Evolutionary conservation across 768 basidiomycete genomes (phyloP).

Genomic region (Amanita muscaria): DNA sequence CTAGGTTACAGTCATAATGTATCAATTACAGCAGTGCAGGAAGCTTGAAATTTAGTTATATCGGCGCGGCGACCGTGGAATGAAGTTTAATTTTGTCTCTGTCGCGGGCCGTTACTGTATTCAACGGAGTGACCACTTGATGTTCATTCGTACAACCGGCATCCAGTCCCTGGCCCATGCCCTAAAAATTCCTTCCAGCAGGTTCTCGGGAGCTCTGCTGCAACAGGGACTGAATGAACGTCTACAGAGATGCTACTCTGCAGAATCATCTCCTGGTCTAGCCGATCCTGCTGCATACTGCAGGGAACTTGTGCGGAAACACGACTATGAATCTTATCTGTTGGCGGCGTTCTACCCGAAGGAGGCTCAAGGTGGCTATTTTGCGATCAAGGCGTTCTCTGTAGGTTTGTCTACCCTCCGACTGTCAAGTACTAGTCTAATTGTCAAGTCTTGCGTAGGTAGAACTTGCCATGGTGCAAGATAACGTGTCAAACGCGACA

Average conservation of each 20-base stretch:
- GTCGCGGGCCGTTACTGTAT: too few species aligned
- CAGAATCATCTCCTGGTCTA: constrained; percentile 15
- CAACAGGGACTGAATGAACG: not conserved
- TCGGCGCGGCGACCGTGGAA: too few species aligned
- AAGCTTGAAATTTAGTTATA: too few species aligned
- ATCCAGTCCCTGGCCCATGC: not conserved
- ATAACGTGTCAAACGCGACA: constrained; percentile 60
- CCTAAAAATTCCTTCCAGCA: not conserved
- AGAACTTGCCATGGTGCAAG: constrained; percentile 71
- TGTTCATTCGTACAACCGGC: too few species aligned
- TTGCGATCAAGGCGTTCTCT: constrained; percentile 76
- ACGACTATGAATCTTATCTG: constrained; percentile 78
- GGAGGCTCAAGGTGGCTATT: constrained; percentile 56
- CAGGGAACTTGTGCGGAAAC: constrained; percentile 58
- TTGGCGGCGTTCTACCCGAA: constrained; percentile 64
- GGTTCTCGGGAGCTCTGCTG: not conserved
- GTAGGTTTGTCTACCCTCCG: constrained; percentile 37
- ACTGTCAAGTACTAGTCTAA: not conserved
- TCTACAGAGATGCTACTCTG: not conserved
- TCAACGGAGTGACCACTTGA: too few species aligned
- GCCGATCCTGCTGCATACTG: constrained; percentile 55
- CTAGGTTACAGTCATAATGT: too few species aligned
- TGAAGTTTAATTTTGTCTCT: too few species aligned
- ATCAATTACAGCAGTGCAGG: too few species aligned
- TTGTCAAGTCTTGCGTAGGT: constrained; percentile 34